phyloP scores from a whole-genome alignment of 2,329 filamentous ascomycete genomes.

The Penicillium sp. region DNA sequence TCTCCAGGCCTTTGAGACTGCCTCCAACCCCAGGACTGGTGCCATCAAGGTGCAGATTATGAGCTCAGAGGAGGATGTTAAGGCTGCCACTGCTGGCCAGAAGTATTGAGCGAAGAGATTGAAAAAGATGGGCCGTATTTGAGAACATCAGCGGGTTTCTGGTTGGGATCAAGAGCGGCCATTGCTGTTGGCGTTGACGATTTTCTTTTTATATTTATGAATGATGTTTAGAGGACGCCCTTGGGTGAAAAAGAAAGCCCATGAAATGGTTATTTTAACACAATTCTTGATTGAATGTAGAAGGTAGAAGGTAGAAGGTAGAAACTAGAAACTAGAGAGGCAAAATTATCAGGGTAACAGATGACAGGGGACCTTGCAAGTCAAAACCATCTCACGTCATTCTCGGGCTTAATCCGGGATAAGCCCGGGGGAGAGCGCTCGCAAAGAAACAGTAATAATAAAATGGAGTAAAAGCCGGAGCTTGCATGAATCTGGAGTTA shows the following conservation, averaged over 20 bases:
- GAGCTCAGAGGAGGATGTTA: conserved; percentile 41
- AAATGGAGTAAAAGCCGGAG: not conserved
- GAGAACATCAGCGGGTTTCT: conserved; percentile 11
- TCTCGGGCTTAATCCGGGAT: not conserved
- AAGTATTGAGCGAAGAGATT: conserved; percentile 18
- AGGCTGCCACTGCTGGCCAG: conserved; percentile 32
- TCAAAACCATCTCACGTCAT: not conserved
- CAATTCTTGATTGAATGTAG: not conserved
- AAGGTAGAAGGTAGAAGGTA: not conserved
- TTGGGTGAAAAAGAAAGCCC: conserved; percentile 16
- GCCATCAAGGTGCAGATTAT: conserved; percentile 97
- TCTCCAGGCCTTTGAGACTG: conserved; percentile 83
- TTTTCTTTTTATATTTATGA: conserved; percentile 12
- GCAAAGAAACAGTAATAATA: too few relatives aligned
- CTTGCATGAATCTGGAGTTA: not conserved
- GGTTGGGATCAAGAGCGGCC: conserved; percentile 2
- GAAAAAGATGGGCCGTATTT: conserved; percentile 3
- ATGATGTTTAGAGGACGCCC: conserved; percentile 24
- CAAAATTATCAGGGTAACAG: not conserved
- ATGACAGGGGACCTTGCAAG: conserved; percentile 10
- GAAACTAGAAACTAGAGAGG: not conserved
- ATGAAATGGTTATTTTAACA: conserved; percentile 1
- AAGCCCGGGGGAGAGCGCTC: not conserved
- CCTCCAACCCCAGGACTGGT: conserved; percentile 81
- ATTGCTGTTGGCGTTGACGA: conserved; percentile 9